Evolutionary conservation across 495 filamentous ascomycete species (phyloP), one percentile per base, ranked within the genome.

Genomic region (Podospora tetraspora): DNA sequence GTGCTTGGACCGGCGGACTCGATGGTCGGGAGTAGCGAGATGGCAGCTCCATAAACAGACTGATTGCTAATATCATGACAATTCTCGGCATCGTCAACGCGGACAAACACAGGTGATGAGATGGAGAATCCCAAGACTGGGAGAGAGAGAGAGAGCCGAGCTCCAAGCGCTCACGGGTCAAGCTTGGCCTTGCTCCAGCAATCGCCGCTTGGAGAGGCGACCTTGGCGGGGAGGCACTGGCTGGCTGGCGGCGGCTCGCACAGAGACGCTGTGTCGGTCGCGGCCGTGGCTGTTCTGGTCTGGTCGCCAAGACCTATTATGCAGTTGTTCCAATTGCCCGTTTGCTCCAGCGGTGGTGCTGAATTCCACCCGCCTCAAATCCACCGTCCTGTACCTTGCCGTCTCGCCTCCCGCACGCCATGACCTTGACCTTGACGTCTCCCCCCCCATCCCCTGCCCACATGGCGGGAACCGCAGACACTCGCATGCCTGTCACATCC

Each of bases 221-320:
- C 43, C 16, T 52, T 67, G 62, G 60, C 27, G 67, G 58, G 67
- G 71, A 71, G 34, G 34, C 8, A 43, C 34, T 43, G 34, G 34
- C 69, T 74, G 72, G 72, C 69, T 72, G n/a, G 21, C 59, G 68
- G 64, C 24, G 59, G 63, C 70, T 61, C 32, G 68, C 56, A 16
- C 59, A 68, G 69, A 72, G 71, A 72, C 69, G 60, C 66, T 25
- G 52, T 62, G 62, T 57, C 66, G 71, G 70, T 63, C 73, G 66
- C 69, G 70, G 69, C 68, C 72, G 69, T 70, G 73, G 75, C 72
- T 71, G 68, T 52, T 52, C 19, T 16, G 43, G 43, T 3, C 11
- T 19, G 43, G 37, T 43, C 37, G 37, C 32, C 32, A 34, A 34
- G 32, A 34, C 13, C n/a, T n/a, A 34, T 2, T 1, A 34, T 34